A percentile compares a stretch with the other conserved stretches of the same genome.
Conservation (phyloP, 2,329 filamentous ascomycete genomes). For the Trichoderma koningiopsis region DNA sequence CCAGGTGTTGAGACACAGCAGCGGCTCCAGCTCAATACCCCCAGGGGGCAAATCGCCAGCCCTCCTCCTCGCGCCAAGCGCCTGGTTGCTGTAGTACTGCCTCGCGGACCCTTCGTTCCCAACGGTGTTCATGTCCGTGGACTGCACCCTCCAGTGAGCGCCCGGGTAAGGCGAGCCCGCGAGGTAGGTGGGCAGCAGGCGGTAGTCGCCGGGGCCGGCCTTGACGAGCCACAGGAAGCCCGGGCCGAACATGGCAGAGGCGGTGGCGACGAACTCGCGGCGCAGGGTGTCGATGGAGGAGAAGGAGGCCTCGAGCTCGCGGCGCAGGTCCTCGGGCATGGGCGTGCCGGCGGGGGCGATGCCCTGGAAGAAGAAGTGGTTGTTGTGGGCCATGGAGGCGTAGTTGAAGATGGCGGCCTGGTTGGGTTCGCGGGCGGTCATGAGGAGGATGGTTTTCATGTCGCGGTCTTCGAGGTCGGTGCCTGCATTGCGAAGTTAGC, state of each 20-base stretch:
- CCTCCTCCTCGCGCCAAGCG: slow-evolving; percentile 36
- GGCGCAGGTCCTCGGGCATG: slow-evolving; percentile 60
- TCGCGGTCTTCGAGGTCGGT: slow-evolving; percentile 63
- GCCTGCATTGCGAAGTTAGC: slow-evolving; percentile 48
- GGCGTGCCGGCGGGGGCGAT: slow-evolving; percentile 46
- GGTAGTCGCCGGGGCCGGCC: slow-evolving; percentile 51
- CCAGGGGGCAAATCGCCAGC: slow-evolving; percentile 57
- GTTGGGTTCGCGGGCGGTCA: slow-evolving; percentile 76
- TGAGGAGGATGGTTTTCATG: slow-evolving; percentile 69
- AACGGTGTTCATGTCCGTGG: slow-evolving; percentile 69
- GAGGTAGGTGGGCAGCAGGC: slow-evolving; percentile 85
- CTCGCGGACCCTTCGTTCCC: slow-evolving; percentile 44
- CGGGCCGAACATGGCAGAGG: slow-evolving; percentile 90
- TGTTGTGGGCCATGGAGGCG: slow-evolving; percentile 96
- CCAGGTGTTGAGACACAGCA: slow-evolving; percentile 95
- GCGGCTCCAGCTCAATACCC: slow-evolving; percentile 68
- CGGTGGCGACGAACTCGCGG: slow-evolving; percentile 77
- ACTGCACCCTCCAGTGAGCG: slow-evolving; percentile 77
- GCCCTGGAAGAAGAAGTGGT: slow-evolving; percentile 74
- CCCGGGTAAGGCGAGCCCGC: slow-evolving; percentile 85
- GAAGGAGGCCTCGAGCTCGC: slow-evolving; percentile 70
- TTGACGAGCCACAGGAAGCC: slow-evolving; percentile 96
- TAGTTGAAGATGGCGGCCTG: slow-evolving; percentile 88
- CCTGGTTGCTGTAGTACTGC: slow-evolving; percentile 45
- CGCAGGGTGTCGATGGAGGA: slow-evolving; percentile 81